Evolutionary conservation across 2,329 filamentous ascomycete species (phyloP), one percentile per base, ranked within the genome.

Genomic region (Aureobasidium subglaciale): DNA sequence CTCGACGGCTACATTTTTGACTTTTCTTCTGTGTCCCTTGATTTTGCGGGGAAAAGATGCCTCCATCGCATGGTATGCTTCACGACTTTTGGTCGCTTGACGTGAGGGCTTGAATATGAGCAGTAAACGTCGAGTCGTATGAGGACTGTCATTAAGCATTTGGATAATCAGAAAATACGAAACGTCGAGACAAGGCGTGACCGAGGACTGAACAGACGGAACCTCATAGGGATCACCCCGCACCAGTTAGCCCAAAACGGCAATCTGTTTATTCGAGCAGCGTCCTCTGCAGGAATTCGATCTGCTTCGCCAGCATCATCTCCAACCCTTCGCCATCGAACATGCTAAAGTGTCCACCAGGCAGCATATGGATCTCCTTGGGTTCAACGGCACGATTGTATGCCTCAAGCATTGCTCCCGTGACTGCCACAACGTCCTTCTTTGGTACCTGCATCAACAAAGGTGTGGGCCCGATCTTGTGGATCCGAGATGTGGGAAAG

Each of bases 271-370:
- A 37, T 16, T 13, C 35, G 35, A 56, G 45, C 29, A 48, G n/a
- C 5, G 45, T 48, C 8, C 15, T 27, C 30, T 35, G 25, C 61
- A 72, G 57, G 56, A 72, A 72, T 34, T 68, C 64, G 13, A 63
- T 59, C 60, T 73, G 68, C 15, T 49, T 60, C 7, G 55, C 59
- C 41, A 67, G 61, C 55, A 70, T 70, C 30, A 61, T 59, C 56
- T 69, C 69, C 46, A 67, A 63, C 53, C 59, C 58, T 4, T 38
- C 16, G 11, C 63, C 63, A 4, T 43, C 53, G 37, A 72, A 74
- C 10, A 58, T 64, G 56, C 72, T 71, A 60, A 73, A 74, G 63
- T 74, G 72, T 3, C 68, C 71, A n/a, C 68, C 66, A 8, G 65
- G 62, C 22, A 74, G 50, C 18, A 71, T 59, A 11, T 67, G 61